phyloP scores from a whole-genome alignment of 164 flowering plant genomes.

The Vitis labrusca region DNA sequence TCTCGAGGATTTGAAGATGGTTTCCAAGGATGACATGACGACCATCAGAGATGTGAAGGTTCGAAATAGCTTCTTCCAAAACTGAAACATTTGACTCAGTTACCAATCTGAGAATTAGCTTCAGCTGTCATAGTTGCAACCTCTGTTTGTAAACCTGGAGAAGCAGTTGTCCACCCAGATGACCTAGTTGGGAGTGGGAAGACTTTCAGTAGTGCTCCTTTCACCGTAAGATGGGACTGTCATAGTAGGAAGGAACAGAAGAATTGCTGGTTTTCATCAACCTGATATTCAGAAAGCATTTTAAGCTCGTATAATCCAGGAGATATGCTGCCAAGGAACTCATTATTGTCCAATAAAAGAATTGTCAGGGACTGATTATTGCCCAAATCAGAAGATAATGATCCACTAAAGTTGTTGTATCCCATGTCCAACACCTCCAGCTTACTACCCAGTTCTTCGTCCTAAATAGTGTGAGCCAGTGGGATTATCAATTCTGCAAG shows the following conservation, averaged over 20 bases:
- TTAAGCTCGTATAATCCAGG: constrained; percentile 33
- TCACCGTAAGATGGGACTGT: no score
- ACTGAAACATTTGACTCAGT: constrained; percentile 12
- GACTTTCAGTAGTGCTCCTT: no score
- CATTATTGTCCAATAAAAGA: constrained; percentile 54
- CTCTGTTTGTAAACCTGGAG: constrained; percentile 12
- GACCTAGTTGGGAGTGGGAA: no score
- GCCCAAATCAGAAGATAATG: constrained; percentile 47
- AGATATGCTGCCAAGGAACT: constrained; percentile 29
- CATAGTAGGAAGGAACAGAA: no score
- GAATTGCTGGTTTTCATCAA: constrained; percentile 27
- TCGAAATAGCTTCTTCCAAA: constrained; percentile 13
- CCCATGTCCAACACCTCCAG: constrained; percentile 67
- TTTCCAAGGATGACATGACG: constrained; percentile 48
- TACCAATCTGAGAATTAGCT: constrained; percentile 11
- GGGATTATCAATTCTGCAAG: constrained; percentile 22
- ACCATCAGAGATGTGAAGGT: constrained; percentile 15
- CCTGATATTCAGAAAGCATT: constrained; percentile 41
- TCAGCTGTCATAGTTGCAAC: constrained; percentile 10
- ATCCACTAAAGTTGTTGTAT: constrained; percentile 57
- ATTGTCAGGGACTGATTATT: constrained; percentile 37
- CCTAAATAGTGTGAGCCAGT: no score
- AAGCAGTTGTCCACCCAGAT: no score
- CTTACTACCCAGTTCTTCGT: not conserved
- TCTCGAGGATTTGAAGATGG: constrained; percentile 49